Percentiles rank a stretch among this genome's conserved stretches.
These are phyloP conservation scores for Fusarium pseudograminearum DNA, from an alignment of 2,329 filamentous ascomycete species.

Conservation along the genomic window DNA sequence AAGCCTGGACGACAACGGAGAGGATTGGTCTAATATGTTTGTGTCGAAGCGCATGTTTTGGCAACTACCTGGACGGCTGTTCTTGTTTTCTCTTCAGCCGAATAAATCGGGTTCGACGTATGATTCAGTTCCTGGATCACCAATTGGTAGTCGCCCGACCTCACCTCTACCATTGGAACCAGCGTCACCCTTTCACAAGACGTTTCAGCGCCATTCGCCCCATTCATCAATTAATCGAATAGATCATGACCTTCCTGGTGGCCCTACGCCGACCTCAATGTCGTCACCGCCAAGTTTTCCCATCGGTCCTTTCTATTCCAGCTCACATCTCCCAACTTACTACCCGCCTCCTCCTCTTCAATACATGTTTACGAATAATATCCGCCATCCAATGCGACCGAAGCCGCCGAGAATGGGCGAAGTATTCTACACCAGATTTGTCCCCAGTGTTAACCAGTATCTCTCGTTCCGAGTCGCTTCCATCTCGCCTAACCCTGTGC, in stretches of 20 bases:
- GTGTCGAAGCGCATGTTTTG: constrained; percentile 86
- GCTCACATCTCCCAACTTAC: constrained; percentile 89
- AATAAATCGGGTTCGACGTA: constrained; percentile 48
- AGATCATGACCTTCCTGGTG: constrained; percentile 56
- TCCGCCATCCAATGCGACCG: constrained; percentile 86
- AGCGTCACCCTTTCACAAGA: constrained; percentile 25
- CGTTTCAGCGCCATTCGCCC: constrained; percentile 49
- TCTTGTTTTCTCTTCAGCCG: constrained; percentile 86
- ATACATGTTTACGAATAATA: constrained; percentile 80
- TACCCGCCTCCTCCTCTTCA: constrained; percentile 87
- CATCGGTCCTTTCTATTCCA: constrained; percentile 80
- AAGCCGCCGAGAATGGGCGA: constrained; percentile 93
- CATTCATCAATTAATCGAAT: constrained; percentile 44
- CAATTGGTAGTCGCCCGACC: constrained; percentile 64
- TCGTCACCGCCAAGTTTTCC: constrained; percentile 55
- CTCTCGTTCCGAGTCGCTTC: constrained; percentile 90
- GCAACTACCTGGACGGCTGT: constrained; percentile 89
- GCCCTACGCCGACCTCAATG: constrained; percentile 53
- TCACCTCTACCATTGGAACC: constrained; percentile 60
- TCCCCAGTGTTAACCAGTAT: constrained; percentile 85
- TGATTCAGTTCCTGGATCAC: constrained; percentile 62
- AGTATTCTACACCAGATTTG: constrained; percentile 88
- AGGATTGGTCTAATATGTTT: constrained; percentile 84
- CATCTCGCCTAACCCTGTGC: constrained; percentile 71
- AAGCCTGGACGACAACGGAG: constrained; percentile 69